Conservation (phyloP, 345 rosid species). For the Brassica napus region DNA sequence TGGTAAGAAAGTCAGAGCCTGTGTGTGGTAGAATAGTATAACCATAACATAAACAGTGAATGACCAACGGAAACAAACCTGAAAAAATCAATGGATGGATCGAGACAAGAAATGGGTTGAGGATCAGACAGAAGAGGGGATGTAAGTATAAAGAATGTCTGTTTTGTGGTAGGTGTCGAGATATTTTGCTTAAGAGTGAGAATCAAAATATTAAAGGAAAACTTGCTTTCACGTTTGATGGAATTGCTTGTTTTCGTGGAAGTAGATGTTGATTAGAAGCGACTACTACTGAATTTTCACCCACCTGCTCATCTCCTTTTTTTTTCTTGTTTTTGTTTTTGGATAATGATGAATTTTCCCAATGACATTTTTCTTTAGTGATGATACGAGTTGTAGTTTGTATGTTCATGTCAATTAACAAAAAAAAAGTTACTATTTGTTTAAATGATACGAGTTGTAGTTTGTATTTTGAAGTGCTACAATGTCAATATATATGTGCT, state of each 20-base stretch:
- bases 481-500: too few relatives aligned
- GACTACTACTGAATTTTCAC: conserved; percentile 25
- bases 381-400: too few relatives aligned
- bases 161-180: neutral
- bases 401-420: neutral
- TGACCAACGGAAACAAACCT: neutral
- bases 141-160: conserved; percentile 5
- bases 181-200: conserved; percentile 21
- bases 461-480: neutral
- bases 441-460: neutral
- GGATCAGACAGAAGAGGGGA: neutral
- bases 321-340: neutral
- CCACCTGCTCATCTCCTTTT: neutral
- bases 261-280: conserved; percentile 37
- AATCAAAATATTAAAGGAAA: neutral
- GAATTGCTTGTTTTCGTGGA: conserved; percentile 42
- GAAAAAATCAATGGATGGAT: neutral
- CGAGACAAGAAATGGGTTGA: neutral
- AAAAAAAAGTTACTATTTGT: neutral
- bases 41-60: too few relatives aligned
- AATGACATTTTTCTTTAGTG: neutral
- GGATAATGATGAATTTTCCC: conserved; percentile 12
- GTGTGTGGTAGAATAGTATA: too few relatives aligned
- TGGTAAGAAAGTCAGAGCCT: too few relatives aligned
- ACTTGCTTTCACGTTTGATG: conserved; percentile 40